These are phyloP conservation scores for Auriscalpium microsporum DNA, from an alignment of 768 basidiomycete species.

Conservation along the genomic window DNA sequence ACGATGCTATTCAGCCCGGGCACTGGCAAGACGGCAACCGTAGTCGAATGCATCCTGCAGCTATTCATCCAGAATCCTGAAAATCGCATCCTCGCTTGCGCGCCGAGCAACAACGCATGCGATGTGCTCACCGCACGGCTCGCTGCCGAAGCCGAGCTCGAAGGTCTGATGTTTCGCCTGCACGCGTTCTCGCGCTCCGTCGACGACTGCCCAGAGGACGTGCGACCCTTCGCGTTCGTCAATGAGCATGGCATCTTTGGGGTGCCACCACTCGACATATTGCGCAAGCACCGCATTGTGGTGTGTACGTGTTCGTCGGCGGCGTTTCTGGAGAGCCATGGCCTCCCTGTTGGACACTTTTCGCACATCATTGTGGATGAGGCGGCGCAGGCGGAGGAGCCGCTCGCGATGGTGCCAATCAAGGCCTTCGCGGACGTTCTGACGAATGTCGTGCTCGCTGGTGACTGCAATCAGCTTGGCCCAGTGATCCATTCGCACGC, in stretches of 20 bases:
- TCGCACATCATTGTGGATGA: conserved; percentile 58
- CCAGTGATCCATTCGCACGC: conserved; percentile 27
- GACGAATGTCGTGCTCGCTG: conserved; percentile 31
- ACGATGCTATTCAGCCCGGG: conserved; percentile 24
- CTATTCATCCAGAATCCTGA: conserved; percentile 17
- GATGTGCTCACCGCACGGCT: conserved; percentile 27
- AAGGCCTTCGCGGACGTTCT: conserved; percentile 22
- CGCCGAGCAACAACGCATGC: conserved; percentile 30
- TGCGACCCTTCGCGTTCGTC: conserved; percentile 30
- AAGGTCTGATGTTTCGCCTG: conserved; percentile 40
- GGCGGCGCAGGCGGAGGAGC: conserved; percentile 56
- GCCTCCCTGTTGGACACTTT: conserved; percentile 45
- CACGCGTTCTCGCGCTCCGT: conserved; percentile 39
- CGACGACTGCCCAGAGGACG: conserved; percentile 26
- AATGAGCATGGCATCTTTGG: conserved; percentile 31
- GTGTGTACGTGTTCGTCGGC: conserved; percentile 53
- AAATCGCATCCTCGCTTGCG: conserved; percentile 25
- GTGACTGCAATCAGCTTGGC: conserved; percentile 30
- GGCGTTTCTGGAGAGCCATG: conserved; percentile 38
- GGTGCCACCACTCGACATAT: conserved; percentile 31
- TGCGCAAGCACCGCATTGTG: conserved; percentile 42
- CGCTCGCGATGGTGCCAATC: conserved; percentile 43
- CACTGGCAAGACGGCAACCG: conserved; percentile 31
- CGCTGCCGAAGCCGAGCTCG: conserved; percentile 3
- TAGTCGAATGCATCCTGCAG: conserved; percentile 31